phyloP scores from a whole-genome alignment of 805 yeast species.

The Candida cerambycidarum region DNA sequence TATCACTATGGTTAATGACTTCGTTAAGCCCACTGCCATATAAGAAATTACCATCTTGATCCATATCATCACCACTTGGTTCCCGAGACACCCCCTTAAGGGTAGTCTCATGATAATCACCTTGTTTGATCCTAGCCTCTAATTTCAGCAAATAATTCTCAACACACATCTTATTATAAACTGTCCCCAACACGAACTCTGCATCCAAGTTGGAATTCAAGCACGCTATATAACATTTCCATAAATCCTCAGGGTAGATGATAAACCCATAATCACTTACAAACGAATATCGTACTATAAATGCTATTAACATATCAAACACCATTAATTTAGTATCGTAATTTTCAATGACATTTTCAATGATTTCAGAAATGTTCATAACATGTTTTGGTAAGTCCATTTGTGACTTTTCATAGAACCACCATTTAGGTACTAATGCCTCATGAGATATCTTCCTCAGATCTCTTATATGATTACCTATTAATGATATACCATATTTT shows the following conservation, averaged over 20 bases:
- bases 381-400: constrained; percentile 1
- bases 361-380: not conserved
- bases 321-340: constrained; percentile 2
- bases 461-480: constrained; percentile 3
- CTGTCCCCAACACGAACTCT: constrained; percentile 5
- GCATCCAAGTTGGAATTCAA: constrained; percentile 7
- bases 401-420: not conserved
- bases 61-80: too few species aligned
- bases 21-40: too few species aligned
- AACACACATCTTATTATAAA: constrained; percentile 3
- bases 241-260: constrained; percentile 3
- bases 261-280: constrained; percentile 7
- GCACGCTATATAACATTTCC: not conserved
- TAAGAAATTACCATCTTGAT: too few species aligned
- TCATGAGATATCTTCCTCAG: constrained; percentile 3
- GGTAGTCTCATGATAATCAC: not conserved
- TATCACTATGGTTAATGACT: too few species aligned
- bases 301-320: constrained; percentile 1
- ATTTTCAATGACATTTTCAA: not conserved
- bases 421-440: constrained; percentile 5
- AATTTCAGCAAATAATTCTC: not conserved
- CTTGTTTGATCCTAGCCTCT: not conserved
- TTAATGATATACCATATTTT: constrained; percentile 1
- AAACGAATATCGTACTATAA: not conserved
- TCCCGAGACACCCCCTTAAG: not conserved